Base-by-base conservation (phyloP, 2,329 filamentous ascomycete species). In the Phyllosticta citrichinensis region DNA sequence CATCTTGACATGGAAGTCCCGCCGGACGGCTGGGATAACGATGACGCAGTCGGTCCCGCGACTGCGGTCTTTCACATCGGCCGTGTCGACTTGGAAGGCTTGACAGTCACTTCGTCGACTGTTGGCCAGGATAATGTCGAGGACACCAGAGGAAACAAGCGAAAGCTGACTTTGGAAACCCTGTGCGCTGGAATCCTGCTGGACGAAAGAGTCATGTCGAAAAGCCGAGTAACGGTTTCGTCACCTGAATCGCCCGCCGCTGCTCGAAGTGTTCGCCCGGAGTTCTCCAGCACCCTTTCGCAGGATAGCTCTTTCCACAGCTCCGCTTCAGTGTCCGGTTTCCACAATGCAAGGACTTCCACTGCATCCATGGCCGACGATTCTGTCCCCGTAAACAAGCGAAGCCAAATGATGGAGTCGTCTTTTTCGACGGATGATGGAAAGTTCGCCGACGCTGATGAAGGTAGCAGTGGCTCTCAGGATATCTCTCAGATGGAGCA, bases 71-170 rank as follows among this genome's bases (percentile, higher is more conserved):
- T 92, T 33, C 80, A 82, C 22, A 74, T 91, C 14, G 83, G 87
- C 20, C 78, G 80, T 59, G 80, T 90, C 47, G 80, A 84, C 60
- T 81, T 90, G 5, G 86, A 90, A 65, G 87, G 86, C 2, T 80
- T 89, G 55, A 68, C 40, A 5, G 40, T 47, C 1, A 47, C 12
- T 14, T n/a, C 40, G n/a, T 47, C 40, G 17, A 47, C 68, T 6
- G 64, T 55, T 66, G 69, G 27, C 63, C 63, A 47, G 61, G 67
- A 5, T 40, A 60, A 20, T 69, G 66, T 55, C 63, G 54, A n/a
- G 47, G 59, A 17, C 78, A 24, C 87, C 83, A 69, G 77, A 85
- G 62, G 86, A 86, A 22, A 47, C 40, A 88, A 88, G 69, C 80
- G 86, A 24, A 82, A 85, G 62, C 76, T 89, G 56, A 81, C 79